Base-by-base conservation (phyloP, 805 yeast genomes). In the Jamesozyma lodderae region DNA sequence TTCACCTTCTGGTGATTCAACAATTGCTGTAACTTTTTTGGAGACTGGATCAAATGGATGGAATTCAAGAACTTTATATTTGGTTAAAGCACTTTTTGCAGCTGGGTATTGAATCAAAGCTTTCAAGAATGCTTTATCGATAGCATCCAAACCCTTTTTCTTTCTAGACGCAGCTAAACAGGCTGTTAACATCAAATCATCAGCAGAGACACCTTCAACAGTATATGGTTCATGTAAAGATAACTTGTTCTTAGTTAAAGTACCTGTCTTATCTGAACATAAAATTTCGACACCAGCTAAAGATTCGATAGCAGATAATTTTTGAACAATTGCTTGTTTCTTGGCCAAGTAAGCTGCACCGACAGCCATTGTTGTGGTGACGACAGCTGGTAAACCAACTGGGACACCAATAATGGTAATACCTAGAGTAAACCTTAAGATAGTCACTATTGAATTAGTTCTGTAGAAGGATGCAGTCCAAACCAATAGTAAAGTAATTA, bases 281-380 rank as follows among this genome's bases (percentile, higher is more conserved):
- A 87, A 76, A 69, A 87, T 85, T 72, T 88, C 95, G 61, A 88
- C 96, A 79, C 95, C 95, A 52, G 95, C 96, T 55, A 87, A 73
- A 47, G 95, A 87, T 72, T 87, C 96, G 71, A 87, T 87, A 51
- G 96, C 96, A 66, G 95, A 83, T 61, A 87, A 75, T 67, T 87
- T 87, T 71, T 87, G 96, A 59, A 87, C 96, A 75, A 87, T 87
- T 54, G 96, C 96, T 70, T 85, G 85, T 71, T 86, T 87, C 77
- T 85, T 84, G 59, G 96, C 96, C 62, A 87, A 74, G 81, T 86
- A 85, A 62, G 96, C 95, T 66, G 96, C 96, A 79, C 96, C 96
- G 69, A 88, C 96, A 67, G 96, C 96, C 96, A 87, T 86, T 66
- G 96, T 87, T 59, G 95, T 87, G 74, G 96, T 87, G 54, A 86